Conservation (phyloP, 768 basidiomycete species). For the Thelephora ganbajun region DNA sequence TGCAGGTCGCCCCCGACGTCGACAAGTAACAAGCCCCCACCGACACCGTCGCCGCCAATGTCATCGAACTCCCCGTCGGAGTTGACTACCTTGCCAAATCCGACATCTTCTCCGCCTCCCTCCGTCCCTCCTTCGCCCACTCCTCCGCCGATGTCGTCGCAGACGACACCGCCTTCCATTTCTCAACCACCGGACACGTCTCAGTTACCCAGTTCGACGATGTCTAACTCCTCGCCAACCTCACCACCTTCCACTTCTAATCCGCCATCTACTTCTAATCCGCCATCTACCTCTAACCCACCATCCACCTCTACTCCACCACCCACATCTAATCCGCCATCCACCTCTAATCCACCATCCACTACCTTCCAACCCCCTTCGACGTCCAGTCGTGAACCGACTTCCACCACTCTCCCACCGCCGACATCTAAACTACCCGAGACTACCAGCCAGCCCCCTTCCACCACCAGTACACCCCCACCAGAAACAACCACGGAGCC, state of each 20-base stretch:
- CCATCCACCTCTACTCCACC: slow-evolving; percentile 3
- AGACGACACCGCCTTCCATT: not conserved
- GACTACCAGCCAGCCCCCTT: slow-evolving; percentile 7
- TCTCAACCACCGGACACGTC: slow-evolving; percentile 1
- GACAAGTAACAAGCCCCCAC: not conserved
- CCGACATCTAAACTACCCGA: slow-evolving; percentile 6
- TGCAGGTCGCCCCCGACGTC: too few relatives aligned
- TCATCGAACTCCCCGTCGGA: not conserved
- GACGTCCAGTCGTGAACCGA: too few relatives aligned
- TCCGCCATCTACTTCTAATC: slow-evolving; percentile 3
- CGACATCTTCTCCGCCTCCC: not conserved
- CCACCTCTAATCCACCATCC: slow-evolving; percentile 5
- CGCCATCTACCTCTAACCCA: slow-evolving; percentile 5
- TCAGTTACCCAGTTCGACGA: not conserved
- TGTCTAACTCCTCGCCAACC: not conserved
- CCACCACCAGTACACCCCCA: slow-evolving; percentile 3
- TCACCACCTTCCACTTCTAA: slow-evolving; percentile 4
- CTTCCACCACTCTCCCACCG: slow-evolving; percentile 3
- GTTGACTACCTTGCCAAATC: not conserved
- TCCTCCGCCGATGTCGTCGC: slow-evolving; percentile 12
- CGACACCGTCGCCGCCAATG: not conserved
- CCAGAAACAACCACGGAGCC: slow-evolving; percentile 3
- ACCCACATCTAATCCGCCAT: slow-evolving; percentile 4
- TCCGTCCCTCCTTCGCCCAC: slow-evolving; percentile 1
- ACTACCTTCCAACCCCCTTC: slow-evolving; percentile 3